Percentiles rank a stretch among this genome's conserved stretches.
Evolutionary conservation across 345 rosid species (phyloP).

Genomic region (Abelmoschus esculentus): DNA sequence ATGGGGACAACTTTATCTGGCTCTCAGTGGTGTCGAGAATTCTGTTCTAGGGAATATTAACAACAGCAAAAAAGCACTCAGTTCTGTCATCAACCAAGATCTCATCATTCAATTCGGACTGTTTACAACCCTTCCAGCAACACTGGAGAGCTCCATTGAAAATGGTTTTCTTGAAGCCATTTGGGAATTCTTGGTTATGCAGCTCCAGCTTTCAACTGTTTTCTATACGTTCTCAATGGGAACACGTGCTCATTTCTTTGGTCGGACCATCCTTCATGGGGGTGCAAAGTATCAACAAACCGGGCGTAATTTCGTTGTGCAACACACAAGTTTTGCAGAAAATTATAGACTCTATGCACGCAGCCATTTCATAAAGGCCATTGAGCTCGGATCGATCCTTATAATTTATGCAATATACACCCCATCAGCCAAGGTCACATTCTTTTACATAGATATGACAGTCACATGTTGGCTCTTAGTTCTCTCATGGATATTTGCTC

Average conservation of each 20-base stretch:
- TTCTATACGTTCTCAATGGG: slow-evolving; percentile 97
- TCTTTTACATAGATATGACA: slow-evolving; percentile 60
- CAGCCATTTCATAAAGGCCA: slow-evolving; percentile 82
- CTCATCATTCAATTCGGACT: slow-evolving; percentile 83
- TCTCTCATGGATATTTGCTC: slow-evolving; percentile 79
- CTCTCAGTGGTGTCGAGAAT: neutral
- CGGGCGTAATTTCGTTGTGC: slow-evolving; percentile 88
- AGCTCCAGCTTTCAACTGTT: slow-evolving; percentile 84
- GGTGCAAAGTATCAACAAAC: slow-evolving; percentile 91
- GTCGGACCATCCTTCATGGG: slow-evolving; percentile 91
- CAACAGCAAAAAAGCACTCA: slow-evolving; percentile 63
- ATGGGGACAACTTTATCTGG: neutral
- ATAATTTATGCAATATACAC: slow-evolving; percentile 62
- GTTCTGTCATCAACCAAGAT: slow-evolving; percentile 80
- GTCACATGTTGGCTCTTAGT: slow-evolving; percentile 82
- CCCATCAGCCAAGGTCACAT: slow-evolving; percentile 40
- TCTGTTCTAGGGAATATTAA: slow-evolving; percentile 24
- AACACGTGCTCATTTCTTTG: slow-evolving; percentile 87
- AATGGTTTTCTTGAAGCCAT: slow-evolving; percentile 80
- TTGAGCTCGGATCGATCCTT: slow-evolving; percentile 31
- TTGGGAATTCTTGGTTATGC: slow-evolving; percentile 93
- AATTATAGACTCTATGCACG: slow-evolving; percentile 73
- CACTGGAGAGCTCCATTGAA: slow-evolving; percentile 81
- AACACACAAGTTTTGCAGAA: slow-evolving; percentile 87
- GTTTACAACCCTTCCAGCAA: slow-evolving; percentile 89